These are phyloP conservation scores for Cardamine chenopodiifolia DNA, from an alignment of 345 rosid genomes.

Conservation along the genomic window DNA sequence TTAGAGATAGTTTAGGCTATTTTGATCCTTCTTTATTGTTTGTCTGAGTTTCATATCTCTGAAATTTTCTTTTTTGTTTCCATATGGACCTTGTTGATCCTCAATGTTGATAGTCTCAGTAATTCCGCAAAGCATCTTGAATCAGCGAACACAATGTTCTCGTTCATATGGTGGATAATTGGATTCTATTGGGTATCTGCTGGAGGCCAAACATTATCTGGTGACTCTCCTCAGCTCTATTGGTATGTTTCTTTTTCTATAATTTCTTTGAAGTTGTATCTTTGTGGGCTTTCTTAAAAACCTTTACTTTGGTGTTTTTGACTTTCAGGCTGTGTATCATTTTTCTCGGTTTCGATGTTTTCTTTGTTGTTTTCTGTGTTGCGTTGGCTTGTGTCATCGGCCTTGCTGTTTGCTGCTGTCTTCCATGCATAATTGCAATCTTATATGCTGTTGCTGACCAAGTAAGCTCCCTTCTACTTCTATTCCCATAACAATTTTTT, in stretches of 20 bases:
- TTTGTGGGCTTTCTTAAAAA: neutral
- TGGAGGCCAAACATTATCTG: constrained; percentile 72
- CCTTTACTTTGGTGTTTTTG: constrained; percentile 6
- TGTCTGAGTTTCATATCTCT: neutral
- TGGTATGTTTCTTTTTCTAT: constrained; percentile 55
- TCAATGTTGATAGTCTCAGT: constrained; percentile 41
- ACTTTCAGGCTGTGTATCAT: constrained; percentile 86
- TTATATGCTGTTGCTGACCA: constrained; percentile 94
- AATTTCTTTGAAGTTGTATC: neutral
- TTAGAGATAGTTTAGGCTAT: constrained; percentile 22
- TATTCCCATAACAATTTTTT: neutral
- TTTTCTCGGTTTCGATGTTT: constrained; percentile 92
- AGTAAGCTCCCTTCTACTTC: constrained; percentile 51
- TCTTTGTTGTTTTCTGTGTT: constrained; percentile 92
- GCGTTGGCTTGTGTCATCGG: constrained; percentile 94
- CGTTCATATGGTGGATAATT: constrained; percentile 93
- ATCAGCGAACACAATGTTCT: constrained; percentile 88
- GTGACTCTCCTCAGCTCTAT: constrained; percentile 73
- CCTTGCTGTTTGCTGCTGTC: constrained; percentile 96
- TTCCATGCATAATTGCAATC: constrained; percentile 96
- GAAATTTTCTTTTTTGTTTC: neutral
- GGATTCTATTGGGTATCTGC: constrained; percentile 97
- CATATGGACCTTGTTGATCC: neutral
- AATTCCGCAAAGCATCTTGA: constrained; percentile 79
- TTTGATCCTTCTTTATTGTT: constrained; percentile 7